Conservation (phyloP, 495 filamentous ascomycete genomes). For the Daldinia vernicosa region DNA sequence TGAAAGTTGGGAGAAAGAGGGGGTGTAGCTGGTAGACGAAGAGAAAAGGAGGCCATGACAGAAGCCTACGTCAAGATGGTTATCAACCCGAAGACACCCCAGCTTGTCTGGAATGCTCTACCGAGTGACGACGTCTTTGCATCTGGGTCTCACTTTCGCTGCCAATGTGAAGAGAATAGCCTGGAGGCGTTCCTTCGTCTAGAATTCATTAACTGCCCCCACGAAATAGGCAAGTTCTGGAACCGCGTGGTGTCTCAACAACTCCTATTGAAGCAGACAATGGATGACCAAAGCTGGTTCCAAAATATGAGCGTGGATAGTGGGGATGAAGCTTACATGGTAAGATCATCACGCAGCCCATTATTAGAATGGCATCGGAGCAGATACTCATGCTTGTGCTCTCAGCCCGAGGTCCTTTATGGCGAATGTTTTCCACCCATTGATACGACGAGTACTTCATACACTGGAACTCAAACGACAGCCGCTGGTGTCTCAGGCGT, state of each 20-base stretch:
- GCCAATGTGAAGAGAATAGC: conserved; percentile 20
- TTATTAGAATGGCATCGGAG: conserved; percentile 15
- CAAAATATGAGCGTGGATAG: conserved; percentile 39
- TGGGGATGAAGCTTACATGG: conserved; percentile 40
- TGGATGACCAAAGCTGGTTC: conserved; percentile 40
- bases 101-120: conserved; percentile 31
- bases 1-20: conserved; percentile 34
- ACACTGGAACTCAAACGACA: conserved; percentile 40
- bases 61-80: conserved; percentile 38
- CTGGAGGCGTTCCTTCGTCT: conserved; percentile 11
- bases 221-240: conserved; percentile 1
- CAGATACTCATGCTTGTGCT: conserved; percentile 34
- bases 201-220: conserved; percentile 17
- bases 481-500: conserved; percentile 45
- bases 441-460: conserved; percentile 29
- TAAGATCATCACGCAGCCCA: conserved; percentile 31
- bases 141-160: conserved; percentile 36
- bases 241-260: conserved; percentile 35
- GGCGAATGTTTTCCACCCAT: conserved; percentile 16
- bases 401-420: conserved; percentile 37
- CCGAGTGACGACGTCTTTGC: conserved; percentile 31
- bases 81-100: conserved; percentile 40
- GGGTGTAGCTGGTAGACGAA: conserved; percentile 18
- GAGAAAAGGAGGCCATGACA: conserved; percentile 38
- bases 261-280: conserved; percentile 26